These are phyloP conservation scores for Cercospora brassicicola DNA, from an alignment of 2,329 filamentous ascomycete species.

Conservation along the genomic window DNA sequence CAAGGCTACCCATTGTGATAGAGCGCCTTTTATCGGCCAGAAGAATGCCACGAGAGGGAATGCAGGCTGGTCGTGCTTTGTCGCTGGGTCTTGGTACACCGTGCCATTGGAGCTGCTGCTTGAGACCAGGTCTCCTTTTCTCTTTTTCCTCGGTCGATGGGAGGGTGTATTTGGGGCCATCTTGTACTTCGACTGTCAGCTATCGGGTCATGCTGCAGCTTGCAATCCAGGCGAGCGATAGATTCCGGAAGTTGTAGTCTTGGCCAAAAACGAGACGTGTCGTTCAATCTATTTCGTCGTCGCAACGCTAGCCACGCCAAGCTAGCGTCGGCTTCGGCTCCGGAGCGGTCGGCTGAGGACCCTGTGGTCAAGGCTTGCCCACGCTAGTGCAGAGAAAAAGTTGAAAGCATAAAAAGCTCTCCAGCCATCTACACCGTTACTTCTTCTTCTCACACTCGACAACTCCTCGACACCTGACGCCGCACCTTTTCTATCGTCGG, in stretches of 20 bases:
- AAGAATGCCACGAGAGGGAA: conserved; percentile 94
- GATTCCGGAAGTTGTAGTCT: background rate
- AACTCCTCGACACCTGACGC: background rate
- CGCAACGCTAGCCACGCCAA: background rate
- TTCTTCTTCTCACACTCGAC: background rate
- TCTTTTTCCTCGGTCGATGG: conserved; percentile 44
- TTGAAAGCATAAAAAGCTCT: conserved; percentile 4
- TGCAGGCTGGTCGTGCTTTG: conserved; percentile 59
- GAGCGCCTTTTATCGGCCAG: conserved; percentile 75
- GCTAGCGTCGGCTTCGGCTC: background rate
- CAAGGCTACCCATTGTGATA: conserved; percentile 88
- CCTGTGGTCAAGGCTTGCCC: background rate
- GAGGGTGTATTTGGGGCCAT: conserved; percentile 35
- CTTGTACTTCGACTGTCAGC: background rate
- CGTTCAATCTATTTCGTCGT: conserved; percentile 3
- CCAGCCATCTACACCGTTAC: conserved; percentile 6
- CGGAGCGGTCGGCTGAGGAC: background rate
- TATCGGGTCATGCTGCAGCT: conserved; percentile 19
- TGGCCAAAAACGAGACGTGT: background rate
- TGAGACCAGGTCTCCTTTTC: conserved; percentile 43
- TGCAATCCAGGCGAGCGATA: background rate
- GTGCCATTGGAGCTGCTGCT: conserved; percentile 46
- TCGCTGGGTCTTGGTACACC: conserved; percentile 46
- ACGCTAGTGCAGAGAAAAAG: conserved; percentile 5
- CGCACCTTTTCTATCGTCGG: conserved; percentile 4